phyloP scores from a whole-genome alignment of 257 asterid species.

The Cordia subcordata region DNA sequence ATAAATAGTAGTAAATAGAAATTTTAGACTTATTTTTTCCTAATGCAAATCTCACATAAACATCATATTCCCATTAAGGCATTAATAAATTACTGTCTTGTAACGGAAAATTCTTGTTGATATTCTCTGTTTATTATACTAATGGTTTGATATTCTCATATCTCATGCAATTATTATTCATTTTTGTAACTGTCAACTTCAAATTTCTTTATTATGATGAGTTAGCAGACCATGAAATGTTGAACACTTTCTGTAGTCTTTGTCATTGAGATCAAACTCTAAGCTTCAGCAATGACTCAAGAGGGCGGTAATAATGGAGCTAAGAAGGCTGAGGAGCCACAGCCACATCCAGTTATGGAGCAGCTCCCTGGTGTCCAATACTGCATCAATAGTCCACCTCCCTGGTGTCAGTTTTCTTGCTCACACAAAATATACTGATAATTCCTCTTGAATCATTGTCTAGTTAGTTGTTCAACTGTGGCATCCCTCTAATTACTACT shows the following conservation, averaged over 20 bases:
- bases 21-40: no score
- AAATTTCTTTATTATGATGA: no score
- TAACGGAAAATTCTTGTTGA: neutral
- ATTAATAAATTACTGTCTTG: neutral
- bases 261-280: neutral
- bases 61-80: no score
- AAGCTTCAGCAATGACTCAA: constrained; percentile 23
- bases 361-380: constrained; percentile 64
- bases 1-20: no score
- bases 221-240: neutral
- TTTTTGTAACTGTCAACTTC: neutral
- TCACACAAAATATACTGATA: neutral
- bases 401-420: constrained; percentile 32
- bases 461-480: no score
- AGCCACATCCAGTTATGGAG: constrained; percentile 53
- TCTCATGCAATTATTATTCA: neutral
- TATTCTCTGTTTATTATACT: neutral
- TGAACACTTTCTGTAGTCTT: no score
- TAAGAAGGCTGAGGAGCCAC: constrained; percentile 19
- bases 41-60: no score
- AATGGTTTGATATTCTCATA: neutral
- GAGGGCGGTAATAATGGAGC: constrained; percentile 7
- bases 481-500: no score
- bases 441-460: no score
- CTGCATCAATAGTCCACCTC: constrained; percentile 80